phyloP scores from a whole-genome alignment of 768 basidiomycete genomes.

The Phaeolepiota aurea region DNA sequence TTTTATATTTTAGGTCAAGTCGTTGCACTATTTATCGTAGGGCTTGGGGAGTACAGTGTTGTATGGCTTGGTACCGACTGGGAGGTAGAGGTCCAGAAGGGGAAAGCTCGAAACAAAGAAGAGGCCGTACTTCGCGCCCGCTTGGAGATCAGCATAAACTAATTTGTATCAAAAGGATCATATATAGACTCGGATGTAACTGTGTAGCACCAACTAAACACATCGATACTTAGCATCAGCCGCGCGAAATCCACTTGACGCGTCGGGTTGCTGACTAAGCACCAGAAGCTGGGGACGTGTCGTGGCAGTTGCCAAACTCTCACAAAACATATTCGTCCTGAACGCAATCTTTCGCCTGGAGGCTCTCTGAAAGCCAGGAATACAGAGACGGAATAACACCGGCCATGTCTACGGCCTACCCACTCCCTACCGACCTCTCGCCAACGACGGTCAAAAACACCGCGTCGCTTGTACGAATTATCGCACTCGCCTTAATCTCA shows the following conservation, averaged over 20 bases:
- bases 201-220: not conserved
- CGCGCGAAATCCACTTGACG: conserved; percentile 1
- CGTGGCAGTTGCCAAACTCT: not conserved
- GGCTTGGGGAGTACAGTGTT: conserved; percentile 54
- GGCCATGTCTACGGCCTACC: conserved; percentile 70
- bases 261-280: conserved; percentile 18
- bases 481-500: conserved; percentile 86
- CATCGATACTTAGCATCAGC: not conserved
- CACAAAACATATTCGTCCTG: not conserved
- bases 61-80: conserved; percentile 57
- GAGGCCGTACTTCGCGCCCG: conserved; percentile 27
- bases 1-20: conserved; percentile 46
- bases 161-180: not conserved
- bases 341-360: not conserved
- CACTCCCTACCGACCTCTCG: conserved; percentile 63
- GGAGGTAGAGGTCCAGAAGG: conserved; percentile 49
- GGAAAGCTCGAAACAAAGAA: conserved; percentile 37
- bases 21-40: conserved; percentile 65
- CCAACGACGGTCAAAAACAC: conserved; percentile 75
- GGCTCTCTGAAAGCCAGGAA: not conserved
- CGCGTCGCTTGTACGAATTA: conserved; percentile 83
- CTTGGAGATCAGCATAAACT: not conserved
- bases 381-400: no score
- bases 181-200: not conserved
- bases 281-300: conserved; percentile 1